Conservation (phyloP, 768 basidiomycete species). For the Pluteus cervinus region DNA sequence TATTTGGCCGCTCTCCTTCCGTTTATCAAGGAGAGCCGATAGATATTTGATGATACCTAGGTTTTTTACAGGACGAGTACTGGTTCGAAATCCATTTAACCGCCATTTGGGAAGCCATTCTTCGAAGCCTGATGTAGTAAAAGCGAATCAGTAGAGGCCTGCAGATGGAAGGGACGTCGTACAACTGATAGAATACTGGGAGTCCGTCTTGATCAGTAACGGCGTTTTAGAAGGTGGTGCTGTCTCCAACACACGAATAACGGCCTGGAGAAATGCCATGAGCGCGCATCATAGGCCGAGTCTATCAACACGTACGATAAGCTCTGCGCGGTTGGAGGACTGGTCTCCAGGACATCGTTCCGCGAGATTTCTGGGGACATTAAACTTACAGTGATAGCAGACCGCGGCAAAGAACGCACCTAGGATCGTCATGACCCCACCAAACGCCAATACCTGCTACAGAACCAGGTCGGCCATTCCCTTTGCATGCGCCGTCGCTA, state of each 20-base stretch:
- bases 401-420: constrained; percentile 31
- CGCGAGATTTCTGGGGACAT: constrained; percentile 56
- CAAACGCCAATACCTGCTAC: constrained; percentile 85
- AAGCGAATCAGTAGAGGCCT: constrained; percentile 3
- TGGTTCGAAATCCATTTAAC: constrained; percentile 40
- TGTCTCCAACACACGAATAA: constrained; percentile 74
- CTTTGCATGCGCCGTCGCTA: constrained; percentile 82
- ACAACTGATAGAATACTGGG: constrained; percentile 81
- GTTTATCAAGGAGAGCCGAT: constrained; percentile 49
- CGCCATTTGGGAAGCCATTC: constrained; percentile 70
- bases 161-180: constrained; percentile 11
- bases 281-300: constrained; percentile 1
- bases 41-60: constrained; percentile 65
- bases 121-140: constrained; percentile 47
- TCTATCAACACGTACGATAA: constrained; percentile 50
- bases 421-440: constrained; percentile 68
- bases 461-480: constrained; percentile 66
- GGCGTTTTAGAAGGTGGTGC: constrained; percentile 48
- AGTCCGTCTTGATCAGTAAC: constrained; percentile 81
- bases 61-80: constrained; percentile 67
- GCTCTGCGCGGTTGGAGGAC: constrained; percentile 85
- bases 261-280: constrained; percentile 51
- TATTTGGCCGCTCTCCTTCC: constrained; percentile 43
- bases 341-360: constrained; percentile 81
- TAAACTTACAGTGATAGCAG: not conserved